Evolutionary conservation across 2,329 filamentous ascomycete species (phyloP).

Genomic region (Elsinoe arachidis): DNA sequence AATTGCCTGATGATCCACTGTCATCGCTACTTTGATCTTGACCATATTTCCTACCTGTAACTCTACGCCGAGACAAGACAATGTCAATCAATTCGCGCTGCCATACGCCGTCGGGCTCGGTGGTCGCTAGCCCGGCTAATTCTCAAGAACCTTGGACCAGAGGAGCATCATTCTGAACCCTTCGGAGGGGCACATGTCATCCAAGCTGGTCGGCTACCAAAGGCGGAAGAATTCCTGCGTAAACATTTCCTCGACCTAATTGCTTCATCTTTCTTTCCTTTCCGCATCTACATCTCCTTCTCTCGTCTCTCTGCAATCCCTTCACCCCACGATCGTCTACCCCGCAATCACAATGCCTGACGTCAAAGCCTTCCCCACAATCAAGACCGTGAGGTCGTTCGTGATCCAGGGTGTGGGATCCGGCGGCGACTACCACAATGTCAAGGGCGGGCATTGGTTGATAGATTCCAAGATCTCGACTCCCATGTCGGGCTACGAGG

Average conservation of each 20-base stretch:
- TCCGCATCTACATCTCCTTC: background rate
- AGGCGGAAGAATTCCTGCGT: slow-evolving; percentile 2
- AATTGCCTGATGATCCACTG: too few species aligned
- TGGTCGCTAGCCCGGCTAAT: slow-evolving; percentile 2
- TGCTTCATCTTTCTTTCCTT: background rate
- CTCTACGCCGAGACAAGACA: too few species aligned
- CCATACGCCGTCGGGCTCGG: background rate
- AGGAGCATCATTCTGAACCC: background rate
- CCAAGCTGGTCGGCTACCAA: background rate
- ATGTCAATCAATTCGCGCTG: background rate
- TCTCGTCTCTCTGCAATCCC: slow-evolving; percentile 5
- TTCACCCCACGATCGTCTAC: background rate
- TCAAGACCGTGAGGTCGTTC: slow-evolving; percentile 66
- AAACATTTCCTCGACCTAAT: background rate
- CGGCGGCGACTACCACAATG: slow-evolving; percentile 88
- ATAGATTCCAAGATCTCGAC: slow-evolving; percentile 89
- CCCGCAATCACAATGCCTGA: slow-evolving; percentile 24
- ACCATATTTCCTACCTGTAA: too few species aligned
- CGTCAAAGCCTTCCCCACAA: slow-evolving; percentile 57
- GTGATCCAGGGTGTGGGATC: slow-evolving; percentile 56
- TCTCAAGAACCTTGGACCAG: background rate
- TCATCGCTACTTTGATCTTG: too few species aligned
- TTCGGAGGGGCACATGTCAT: slow-evolving; percentile 3
- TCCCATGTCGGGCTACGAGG: slow-evolving; percentile 80
- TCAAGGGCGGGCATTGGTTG: slow-evolving; percentile 65